Evolutionary conservation across 164 flowering plant species (phyloP).

Genomic region (Euptelea pleiosperma): DNA sequence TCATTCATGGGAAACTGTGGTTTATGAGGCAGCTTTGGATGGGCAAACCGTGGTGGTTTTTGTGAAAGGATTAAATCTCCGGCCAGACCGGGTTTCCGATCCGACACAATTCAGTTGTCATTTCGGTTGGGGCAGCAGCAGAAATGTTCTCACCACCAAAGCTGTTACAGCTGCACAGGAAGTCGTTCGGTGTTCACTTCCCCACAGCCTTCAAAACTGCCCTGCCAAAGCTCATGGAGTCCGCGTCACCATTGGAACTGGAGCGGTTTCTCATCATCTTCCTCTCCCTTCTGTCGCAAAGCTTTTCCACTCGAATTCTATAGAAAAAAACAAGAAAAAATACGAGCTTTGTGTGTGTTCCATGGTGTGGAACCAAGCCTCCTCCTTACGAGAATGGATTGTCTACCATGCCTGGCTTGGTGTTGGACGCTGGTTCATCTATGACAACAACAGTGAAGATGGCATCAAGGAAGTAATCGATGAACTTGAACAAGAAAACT

Average conservation of each 20-base stretch:
- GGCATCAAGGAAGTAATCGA: slow-evolving; percentile 36
- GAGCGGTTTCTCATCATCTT: not conserved
- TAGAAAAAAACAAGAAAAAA: slow-evolving; percentile 20
- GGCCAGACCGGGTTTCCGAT: slow-evolving; percentile 46
- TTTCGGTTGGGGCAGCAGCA: slow-evolving; percentile 36
- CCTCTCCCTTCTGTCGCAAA: slow-evolving; percentile 65
- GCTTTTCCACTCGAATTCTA: slow-evolving; percentile 11
- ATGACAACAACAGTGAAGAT: too few species aligned
- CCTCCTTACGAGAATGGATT: slow-evolving; percentile 59
- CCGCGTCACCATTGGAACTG: slow-evolving; percentile 36
- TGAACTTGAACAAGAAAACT: slow-evolving; percentile 37
- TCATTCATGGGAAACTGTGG: slow-evolving; percentile 56
- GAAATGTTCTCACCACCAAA: slow-evolving; percentile 23
- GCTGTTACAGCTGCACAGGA: slow-evolving; percentile 72
- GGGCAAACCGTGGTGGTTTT: slow-evolving; percentile 53
- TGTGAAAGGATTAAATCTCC: slow-evolving; percentile 67
- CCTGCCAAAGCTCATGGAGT: slow-evolving; percentile 43
- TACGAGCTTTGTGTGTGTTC: slow-evolving; percentile 72
- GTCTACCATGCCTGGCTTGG: slow-evolving; percentile 75
- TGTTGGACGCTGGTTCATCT: slow-evolving; percentile 69
- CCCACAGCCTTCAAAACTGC: slow-evolving; percentile 34
- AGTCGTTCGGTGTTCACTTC: slow-evolving; percentile 57
- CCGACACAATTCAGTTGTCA: slow-evolving; percentile 49
- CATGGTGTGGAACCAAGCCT: slow-evolving; percentile 82
- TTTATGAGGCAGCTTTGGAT: slow-evolving; percentile 56